Conservation (phyloP, 495 filamentous ascomycete genomes). For the Neurospora pannonica region DNA sequence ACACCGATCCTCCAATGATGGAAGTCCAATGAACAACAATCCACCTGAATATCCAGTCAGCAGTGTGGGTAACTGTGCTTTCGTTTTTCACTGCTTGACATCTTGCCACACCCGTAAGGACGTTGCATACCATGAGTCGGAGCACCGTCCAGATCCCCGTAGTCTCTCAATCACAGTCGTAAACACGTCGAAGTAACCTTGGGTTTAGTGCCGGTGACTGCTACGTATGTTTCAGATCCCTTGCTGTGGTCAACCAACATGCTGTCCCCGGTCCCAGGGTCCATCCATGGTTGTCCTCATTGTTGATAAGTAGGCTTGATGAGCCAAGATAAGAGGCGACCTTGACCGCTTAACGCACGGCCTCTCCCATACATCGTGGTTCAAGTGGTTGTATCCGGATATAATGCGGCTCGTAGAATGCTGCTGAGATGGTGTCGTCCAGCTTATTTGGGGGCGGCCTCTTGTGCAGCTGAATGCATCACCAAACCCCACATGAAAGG, state of each 20-base stretch:
- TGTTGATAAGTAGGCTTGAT: neutral
- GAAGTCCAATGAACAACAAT: neutral
- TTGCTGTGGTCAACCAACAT: neutral
- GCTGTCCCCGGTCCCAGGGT: neutral
- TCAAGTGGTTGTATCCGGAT: neutral
- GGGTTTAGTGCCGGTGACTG: neutral
- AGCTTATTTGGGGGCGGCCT: neutral
- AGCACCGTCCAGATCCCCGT: neutral
- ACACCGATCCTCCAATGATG: neutral
- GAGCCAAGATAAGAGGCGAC: neutral
- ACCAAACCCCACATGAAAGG: neutral
- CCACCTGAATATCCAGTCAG: neutral
- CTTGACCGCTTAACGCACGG: neutral
- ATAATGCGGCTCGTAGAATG: neutral
- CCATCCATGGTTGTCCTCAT: neutral
- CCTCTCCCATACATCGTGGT: neutral
- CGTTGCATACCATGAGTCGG: neutral
- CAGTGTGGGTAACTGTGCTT: neutral
- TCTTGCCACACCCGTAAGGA: neutral
- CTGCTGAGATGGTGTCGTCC: neutral
- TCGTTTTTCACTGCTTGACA: neutral
- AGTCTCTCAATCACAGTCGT: neutral
- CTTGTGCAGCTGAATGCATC: neutral
- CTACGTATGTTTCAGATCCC: neutral
- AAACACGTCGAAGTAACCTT: neutral